phyloP scores from a whole-genome alignment of 352 stramenopile genomes.

The Albugo candida region DNA sequence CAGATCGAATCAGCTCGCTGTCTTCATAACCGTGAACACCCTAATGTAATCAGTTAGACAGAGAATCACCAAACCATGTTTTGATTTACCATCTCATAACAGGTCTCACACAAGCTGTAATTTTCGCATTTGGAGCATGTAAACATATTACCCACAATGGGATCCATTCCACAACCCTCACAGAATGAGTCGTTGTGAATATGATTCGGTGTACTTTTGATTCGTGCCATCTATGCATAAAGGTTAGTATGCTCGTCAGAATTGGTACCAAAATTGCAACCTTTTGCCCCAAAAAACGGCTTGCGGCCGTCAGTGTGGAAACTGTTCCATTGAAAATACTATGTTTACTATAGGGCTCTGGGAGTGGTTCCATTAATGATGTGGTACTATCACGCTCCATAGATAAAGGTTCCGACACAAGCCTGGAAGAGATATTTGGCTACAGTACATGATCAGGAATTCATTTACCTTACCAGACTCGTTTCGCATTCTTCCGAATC shows the following conservation, averaged over 20 bases:
- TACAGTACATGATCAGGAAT: not conserved
- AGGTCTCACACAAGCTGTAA: slow-evolving; percentile 64
- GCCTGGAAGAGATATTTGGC: slow-evolving; percentile 12
- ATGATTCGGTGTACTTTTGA: slow-evolving; percentile 51
- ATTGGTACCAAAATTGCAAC: not conserved
- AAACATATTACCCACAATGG: slow-evolving; percentile 76
- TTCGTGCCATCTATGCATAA: slow-evolving; percentile 24
- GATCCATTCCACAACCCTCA: slow-evolving; percentile 77
- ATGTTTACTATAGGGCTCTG: slow-evolving; percentile 5
- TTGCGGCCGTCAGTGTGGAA: slow-evolving; percentile 39
- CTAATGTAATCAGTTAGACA: slow-evolving; percentile 10
- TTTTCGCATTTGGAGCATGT: slow-evolving; percentile 75
- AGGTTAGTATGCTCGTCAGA: no score
- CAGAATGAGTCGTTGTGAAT: slow-evolving; percentile 81
- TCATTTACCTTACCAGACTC: slow-evolving; percentile 25
- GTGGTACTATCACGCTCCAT: slow-evolving; percentile 65
- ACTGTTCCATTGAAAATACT: slow-evolving; percentile 10
- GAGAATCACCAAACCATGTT: no score
- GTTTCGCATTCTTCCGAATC: slow-evolving; percentile 66
- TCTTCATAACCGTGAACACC: slow-evolving; percentile 74
- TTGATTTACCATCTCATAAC: slow-evolving; percentile 19
- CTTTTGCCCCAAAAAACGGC: slow-evolving; percentile 60
- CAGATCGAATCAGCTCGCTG: slow-evolving; percentile 45
- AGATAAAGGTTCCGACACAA: slow-evolving; percentile 67
- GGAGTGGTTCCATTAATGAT: slow-evolving; percentile 21